A percentile compares a stretch with the other conserved stretches of the same genome.
Conservation (phyloP, 2,329 filamentous ascomycete genomes). For the Apiospora pterosperma region DNA sequence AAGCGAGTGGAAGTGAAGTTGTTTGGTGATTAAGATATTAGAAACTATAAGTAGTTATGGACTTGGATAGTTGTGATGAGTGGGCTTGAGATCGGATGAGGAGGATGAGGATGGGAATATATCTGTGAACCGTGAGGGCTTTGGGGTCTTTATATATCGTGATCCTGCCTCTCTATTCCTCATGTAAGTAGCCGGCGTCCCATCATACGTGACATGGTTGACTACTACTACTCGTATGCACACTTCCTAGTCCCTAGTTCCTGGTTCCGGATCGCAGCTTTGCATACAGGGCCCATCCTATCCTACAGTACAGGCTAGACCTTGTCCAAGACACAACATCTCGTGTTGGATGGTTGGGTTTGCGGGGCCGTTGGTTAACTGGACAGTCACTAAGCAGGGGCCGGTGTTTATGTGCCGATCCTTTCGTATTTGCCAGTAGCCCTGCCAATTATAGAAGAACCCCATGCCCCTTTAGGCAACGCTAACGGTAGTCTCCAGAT, state of each 20-base stretch:
- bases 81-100: not conserved
- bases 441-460: constrained; percentile 9
- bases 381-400: constrained; percentile 3
- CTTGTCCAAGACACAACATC: constrained; percentile 9
- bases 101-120: not conserved
- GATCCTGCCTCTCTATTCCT: not conserved
- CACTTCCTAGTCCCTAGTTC: not conserved
- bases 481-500: constrained; percentile 3
- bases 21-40: constrained; percentile 2
- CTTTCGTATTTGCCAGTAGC: constrained; percentile 9
- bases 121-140: not conserved
- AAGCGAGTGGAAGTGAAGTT: constrained; percentile 4
- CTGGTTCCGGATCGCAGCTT: not conserved
- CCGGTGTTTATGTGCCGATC: constrained; percentile 8
- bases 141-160: constrained; percentile 1
- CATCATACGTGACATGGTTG: constrained; percentile 3
- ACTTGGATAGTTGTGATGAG: not conserved
- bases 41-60: not conserved
- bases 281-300: not conserved
- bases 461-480: not conserved
- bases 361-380: not conserved
- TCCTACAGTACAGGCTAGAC: not conserved
- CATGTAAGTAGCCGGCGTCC: not conserved
- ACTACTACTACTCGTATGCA: not conserved
- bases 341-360: constrained; percentile 9